Percentiles rank a stretch among this genome's conserved stretches.
Conservation (phyloP, 1,284 basidiomycete species). For the Somion occarium region DNA sequence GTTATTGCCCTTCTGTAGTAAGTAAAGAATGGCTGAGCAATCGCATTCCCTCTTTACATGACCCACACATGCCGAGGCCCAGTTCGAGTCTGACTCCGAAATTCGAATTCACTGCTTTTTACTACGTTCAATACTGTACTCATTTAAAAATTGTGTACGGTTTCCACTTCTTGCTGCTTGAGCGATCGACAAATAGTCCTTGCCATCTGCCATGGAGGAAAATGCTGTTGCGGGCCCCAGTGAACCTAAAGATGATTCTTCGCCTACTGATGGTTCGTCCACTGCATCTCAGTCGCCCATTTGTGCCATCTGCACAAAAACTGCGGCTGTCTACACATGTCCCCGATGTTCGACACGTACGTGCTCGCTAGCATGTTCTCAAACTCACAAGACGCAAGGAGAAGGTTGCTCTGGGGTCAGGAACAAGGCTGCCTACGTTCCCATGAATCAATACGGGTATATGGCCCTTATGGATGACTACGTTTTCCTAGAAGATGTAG, state of each 20-base stretch:
- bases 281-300: constrained; percentile 15
- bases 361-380: constrained; percentile 72
- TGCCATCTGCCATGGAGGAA: background rate
- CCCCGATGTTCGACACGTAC: constrained; percentile 68
- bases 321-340: constrained; percentile 70
- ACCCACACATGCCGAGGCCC: too few relatives aligned
- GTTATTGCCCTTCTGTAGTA: background rate
- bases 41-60: background rate
- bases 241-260: background rate
- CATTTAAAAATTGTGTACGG: too few relatives aligned
- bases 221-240: background rate
- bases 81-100: too few relatives aligned
- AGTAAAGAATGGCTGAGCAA: background rate
- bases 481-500: constrained; percentile 75
- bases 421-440: constrained; percentile 69
- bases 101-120: too few relatives aligned
- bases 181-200: too few relatives aligned
- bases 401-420: constrained; percentile 68
- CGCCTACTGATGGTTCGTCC: background rate
- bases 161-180: too few relatives aligned
- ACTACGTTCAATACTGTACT: too few relatives aligned
- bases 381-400: constrained; percentile 59
- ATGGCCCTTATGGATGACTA: constrained; percentile 85
- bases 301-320: constrained; percentile 47
- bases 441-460: constrained; percentile 78